These are phyloP conservation scores for Saccharomycopsis guyanensis DNA, from an alignment of 805 yeast species.

Conservation along the genomic window DNA sequence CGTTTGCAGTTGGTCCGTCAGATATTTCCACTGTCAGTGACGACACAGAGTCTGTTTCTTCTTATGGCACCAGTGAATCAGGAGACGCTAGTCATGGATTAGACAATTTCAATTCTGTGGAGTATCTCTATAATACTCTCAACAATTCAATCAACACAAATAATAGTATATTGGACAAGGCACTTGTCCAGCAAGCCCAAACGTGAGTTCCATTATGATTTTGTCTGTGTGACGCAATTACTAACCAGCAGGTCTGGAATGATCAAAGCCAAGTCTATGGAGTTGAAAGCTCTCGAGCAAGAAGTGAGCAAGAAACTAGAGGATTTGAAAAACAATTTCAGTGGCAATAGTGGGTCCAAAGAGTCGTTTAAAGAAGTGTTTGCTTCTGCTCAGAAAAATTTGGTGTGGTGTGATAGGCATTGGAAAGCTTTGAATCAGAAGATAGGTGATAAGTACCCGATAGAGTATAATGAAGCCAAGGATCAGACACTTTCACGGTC, in stretches of 20 bases:
- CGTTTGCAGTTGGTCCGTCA: conserved; percentile 1
- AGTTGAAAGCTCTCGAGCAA: conserved; percentile 13
- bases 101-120: conserved; percentile 11
- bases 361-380: conserved; percentile 17
- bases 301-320: conserved; percentile 14
- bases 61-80: conserved; percentile 8
- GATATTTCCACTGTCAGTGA: background rate
- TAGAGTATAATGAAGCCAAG: conserved; percentile 19
- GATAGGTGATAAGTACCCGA: conserved; percentile 14
- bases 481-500: conserved; percentile 15
- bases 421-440: conserved; percentile 5
- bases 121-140: conserved; percentile 15
- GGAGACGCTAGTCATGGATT: background rate
- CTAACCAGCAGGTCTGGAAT: conserved; percentile 14
- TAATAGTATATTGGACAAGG: conserved; percentile 16
- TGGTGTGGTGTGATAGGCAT: conserved; percentile 17
- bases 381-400: conserved; percentile 10
- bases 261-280: conserved; percentile 19
- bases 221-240: background rate
- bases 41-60: conserved; percentile 15
- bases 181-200: conserved; percentile 20
- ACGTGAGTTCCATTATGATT: too few species aligned
- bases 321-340: conserved; percentile 7
- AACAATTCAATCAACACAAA: conserved; percentile 14
- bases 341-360: conserved; percentile 4